A percentile compares a stretch with the other conserved stretches of the same genome.
These are phyloP conservation scores for Paramecium caudatum DNA, from an alignment of 73 alveolate genomes.

Conservation along the genomic window DNA sequence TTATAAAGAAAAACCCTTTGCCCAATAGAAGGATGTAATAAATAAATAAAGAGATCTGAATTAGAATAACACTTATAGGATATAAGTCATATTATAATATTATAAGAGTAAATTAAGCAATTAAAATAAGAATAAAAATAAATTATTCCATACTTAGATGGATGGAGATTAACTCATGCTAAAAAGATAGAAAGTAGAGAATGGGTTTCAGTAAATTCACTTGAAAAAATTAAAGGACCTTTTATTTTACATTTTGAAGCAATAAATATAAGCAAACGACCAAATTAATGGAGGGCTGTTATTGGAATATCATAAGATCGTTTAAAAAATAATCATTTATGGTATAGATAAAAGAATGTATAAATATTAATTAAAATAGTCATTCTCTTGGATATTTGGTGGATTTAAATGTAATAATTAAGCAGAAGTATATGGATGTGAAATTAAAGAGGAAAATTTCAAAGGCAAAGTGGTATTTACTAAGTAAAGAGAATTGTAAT, in stretches of 20 bases:
- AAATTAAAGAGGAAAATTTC: not conserved
- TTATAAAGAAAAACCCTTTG: constrained; percentile 3
- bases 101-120: not conserved
- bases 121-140: not conserved
- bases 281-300: constrained; percentile 60
- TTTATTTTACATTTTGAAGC: not conserved
- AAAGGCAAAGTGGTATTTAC: not conserved
- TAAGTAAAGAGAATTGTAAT: not conserved
- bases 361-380: not conserved
- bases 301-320: constrained; percentile 30
- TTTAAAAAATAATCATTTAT: constrained; percentile 7
- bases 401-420: constrained; percentile 51
- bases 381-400: constrained; percentile 54
- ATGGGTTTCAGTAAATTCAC: constrained; percentile 17
- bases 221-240: not conserved
- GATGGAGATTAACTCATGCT: constrained; percentile 2
- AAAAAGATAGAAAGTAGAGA: constrained; percentile 43
- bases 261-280: not conserved
- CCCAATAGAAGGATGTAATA: constrained; percentile 51
- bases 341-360: constrained; percentile 65
- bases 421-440: constrained; percentile 57
- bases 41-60: not conserved
- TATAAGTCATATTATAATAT: not conserved
- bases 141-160: constrained; percentile 33
- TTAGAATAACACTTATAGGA: not conserved